phyloP scores from a whole-genome alignment of 768 basidiomycete genomes.

The Phallus indusiatus region DNA sequence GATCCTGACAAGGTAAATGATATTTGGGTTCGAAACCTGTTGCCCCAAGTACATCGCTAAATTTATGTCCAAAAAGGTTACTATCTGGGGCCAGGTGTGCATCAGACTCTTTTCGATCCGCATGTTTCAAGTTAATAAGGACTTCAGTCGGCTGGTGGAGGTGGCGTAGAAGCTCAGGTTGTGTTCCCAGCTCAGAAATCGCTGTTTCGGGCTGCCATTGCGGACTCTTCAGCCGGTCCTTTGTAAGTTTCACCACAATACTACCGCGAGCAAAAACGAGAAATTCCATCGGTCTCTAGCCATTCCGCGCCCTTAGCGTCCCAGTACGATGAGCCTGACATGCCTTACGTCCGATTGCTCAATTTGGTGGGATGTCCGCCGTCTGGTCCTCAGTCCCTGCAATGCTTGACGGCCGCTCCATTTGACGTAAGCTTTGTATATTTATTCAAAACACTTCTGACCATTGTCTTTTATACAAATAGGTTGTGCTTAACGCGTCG shows the following conservation, averaged over 20 bases:
- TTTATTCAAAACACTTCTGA: not conserved
- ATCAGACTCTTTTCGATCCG: not conserved
- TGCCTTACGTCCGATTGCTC: constrained; percentile 39
- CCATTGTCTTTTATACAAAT: not conserved
- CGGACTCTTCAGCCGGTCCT: constrained; percentile 44
- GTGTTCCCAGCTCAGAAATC: constrained; percentile 12
- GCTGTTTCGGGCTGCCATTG: constrained; percentile 44
- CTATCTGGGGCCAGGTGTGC: constrained; percentile 47
- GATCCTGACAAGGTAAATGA: constrained; percentile 18
- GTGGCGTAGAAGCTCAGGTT: constrained; percentile 9
- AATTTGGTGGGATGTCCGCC: constrained; percentile 36
- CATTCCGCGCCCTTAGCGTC: constrained; percentile 38
- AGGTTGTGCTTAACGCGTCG: constrained; percentile 35
- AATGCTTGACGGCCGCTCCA: constrained; percentile 36
- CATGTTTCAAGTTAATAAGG: not conserved
- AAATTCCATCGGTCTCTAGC: constrained; percentile 20
- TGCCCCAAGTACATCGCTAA: not conserved
- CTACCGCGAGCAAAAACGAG: not conserved
- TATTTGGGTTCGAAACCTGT: not conserved
- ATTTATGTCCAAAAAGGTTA: constrained; percentile 28
- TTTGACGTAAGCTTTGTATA: constrained; percentile 26
- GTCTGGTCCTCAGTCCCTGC: constrained; percentile 27
- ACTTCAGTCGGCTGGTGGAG: constrained; percentile 13
- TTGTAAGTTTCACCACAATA: constrained; percentile 31
- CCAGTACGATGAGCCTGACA: constrained; percentile 43